Base-by-base conservation (phyloP, 116 monocot genomes). In the Phalaenopsis hybrid region DNA sequence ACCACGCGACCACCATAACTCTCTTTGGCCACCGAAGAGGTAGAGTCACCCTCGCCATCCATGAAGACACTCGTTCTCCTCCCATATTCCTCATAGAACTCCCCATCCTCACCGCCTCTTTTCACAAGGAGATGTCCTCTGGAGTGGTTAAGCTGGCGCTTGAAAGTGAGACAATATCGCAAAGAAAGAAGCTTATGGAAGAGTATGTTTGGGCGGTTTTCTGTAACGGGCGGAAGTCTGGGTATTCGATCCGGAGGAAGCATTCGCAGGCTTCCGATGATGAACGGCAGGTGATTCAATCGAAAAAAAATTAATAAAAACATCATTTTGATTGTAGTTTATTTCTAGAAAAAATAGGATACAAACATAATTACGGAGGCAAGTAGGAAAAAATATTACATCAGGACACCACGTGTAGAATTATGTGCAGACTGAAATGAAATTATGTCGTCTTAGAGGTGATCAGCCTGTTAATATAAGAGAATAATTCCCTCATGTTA, bases 191-290 rank as follows among this genome's bases (percentile, higher is more conserved):
- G 84, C 86, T 97, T 16, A 68, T 86, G 20, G 97, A 97, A 86
- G 97, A 97, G 84, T 91, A 90, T 76, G 94, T 97, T 0, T 97
- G 97, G 97, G 91, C 88, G 0, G 94, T 97, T 17, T 93, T 89
- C 80, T 93, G 88, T 88, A 97, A 97, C 76, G 97, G 97, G 1
- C 80, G 97, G 41, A 94, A 93, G 83, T 89, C 88, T 12, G 97
- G 97, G 9, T 97, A 91, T 80, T 88, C 94, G 43, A 92, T 97
- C 20, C 73, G 97, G 21, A 74, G 97, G 78, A 92, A 92, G 83
- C 77, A 45, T 45, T 20, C 75, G 0, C 78, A 91, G 34, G 44
- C 85, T 18, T 90, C 93, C 55, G 91, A 94, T 50, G 94, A 92
- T 15, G 94, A 94, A 78, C 67, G 87, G 18, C 79, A 91, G 69